These are phyloP conservation scores for Escovopsis sp. DNA, from an alignment of 2,329 filamentous ascomycete genomes.

Conservation along the genomic window DNA sequence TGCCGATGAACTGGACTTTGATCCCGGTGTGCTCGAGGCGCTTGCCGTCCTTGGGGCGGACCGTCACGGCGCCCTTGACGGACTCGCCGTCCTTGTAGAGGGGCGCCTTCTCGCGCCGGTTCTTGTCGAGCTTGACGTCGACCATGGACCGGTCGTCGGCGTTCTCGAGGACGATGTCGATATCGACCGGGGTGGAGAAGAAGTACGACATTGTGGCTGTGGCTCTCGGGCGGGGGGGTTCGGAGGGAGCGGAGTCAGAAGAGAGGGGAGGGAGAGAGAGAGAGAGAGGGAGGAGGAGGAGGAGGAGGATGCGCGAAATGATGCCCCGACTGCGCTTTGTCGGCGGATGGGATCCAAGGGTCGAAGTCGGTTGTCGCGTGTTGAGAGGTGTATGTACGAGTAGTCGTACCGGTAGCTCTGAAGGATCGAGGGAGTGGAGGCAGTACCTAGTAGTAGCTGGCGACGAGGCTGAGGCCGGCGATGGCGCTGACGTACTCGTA, in stretches of 20 bases:
- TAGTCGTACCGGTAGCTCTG: too few species aligned
- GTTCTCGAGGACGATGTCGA: slow-evolving; percentile 95
- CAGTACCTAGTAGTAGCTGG: background rate
- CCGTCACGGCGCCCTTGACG: slow-evolving; percentile 88
- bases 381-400: too few species aligned
- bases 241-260: too few species aligned
- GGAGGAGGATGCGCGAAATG: background rate
- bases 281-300: slow-evolving; percentile 1
- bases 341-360: background rate
- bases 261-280: background rate
- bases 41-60: slow-evolving; percentile 95
- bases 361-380: slow-evolving; percentile 5
- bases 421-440: slow-evolving; percentile 1
- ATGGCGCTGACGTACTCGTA: slow-evolving; percentile 23
- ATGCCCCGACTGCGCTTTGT: background rate
- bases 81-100: slow-evolving; percentile 97
- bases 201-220: slow-evolving; percentile 71
- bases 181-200: slow-evolving; percentile 96
- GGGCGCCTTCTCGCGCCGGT: slow-evolving; percentile 88
- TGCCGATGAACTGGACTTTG: slow-evolving; percentile 98
- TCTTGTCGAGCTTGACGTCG: slow-evolving; percentile 97
- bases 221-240: background rate
- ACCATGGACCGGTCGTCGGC: slow-evolving; percentile 88
- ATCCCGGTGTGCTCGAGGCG: slow-evolving; percentile 95
- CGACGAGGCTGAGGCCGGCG: slow-evolving; percentile 1